Evolutionary conservation across 2,329 filamentous ascomycete genomes (phyloP).

Genomic region (Hypoxylon sp.): DNA sequence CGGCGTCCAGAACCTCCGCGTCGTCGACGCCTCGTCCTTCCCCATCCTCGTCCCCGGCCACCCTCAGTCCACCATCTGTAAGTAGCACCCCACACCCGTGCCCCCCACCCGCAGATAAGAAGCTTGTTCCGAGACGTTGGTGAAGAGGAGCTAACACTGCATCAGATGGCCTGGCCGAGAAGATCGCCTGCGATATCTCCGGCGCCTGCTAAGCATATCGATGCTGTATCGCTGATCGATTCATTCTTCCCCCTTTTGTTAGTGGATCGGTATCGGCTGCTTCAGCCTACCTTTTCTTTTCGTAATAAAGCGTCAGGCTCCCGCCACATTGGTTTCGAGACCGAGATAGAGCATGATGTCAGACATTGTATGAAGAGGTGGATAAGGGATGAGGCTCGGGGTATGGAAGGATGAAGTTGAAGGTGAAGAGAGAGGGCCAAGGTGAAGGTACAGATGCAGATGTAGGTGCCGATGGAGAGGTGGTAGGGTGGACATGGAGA

Average conservation of each 20-base stretch:
- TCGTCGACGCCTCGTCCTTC: conserved; percentile 59
- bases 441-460: no score
- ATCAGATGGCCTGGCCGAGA: conserved; percentile 2
- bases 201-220: not conserved
- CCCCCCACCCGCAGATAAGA: no score
- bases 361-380: not conserved
- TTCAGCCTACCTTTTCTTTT: not conserved
- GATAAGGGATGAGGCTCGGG: not conserved
- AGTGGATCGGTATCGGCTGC: not conserved
- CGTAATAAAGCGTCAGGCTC: not conserved
- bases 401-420: no score
- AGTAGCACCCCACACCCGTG: conserved; percentile 5
- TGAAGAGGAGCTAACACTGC: not conserved
- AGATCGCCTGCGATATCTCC: conserved; percentile 6
- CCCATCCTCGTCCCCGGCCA: conserved; percentile 41
- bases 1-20: conserved; percentile 59
- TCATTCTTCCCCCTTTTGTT: not conserved
- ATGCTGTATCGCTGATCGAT: not conserved
- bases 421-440: not conserved
- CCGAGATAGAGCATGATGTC: not conserved
- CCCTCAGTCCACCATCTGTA: conserved; percentile 38
- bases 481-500: not conserved
- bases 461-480: no score
- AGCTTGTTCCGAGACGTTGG: not conserved
- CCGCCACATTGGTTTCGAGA: not conserved